Base-by-base conservation (phyloP, 1,284 basidiomycete species). In the Pseudozyma pruni region DNA sequence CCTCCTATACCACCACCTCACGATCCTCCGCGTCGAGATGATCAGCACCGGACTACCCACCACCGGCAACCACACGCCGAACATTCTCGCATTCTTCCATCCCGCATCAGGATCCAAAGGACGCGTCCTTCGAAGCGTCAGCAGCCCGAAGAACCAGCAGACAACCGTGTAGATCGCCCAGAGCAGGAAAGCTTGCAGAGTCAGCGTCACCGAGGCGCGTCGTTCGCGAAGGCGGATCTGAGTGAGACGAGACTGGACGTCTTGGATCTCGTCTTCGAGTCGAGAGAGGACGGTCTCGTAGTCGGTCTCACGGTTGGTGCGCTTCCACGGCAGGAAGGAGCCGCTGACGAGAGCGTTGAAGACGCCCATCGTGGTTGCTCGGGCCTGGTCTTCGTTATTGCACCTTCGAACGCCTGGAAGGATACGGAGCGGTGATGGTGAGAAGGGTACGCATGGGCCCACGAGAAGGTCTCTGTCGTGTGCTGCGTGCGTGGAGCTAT, bases 171-270 rank as follows among this genome's bases (percentile, higher is more conserved):
- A 97, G 17, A 88, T 81, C 27, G 88, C 86, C 94, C 94, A 98
- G 33, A 87, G 83, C 1, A 89, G 87, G 67, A 95, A 84, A 0
- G 92, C 90, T 80, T 93, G 95, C 6, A 93, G 83, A 1, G 94
- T 94, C 43, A 92, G 88, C 27, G 91, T 85, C 41, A 94, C 86
- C 11, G 90, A 90, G 3, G 91, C 86, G 2, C 94, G 87, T 34
- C 93, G 87, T 83, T 97, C 91, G 22, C 94, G 89, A 44, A 92
- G 84, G 10, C 92, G 89, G 75, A 98, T 91, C 80, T 94, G 93
- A 1, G 91, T 90, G 8, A 98, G 88, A 59, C 89, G 87, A 32
- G 88, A 87, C 83, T 95, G 91, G 22, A 85, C 84, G 14, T 83
- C 80, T 27, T 80, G 75, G 64, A 87, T 86, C 25, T 86, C 83